Conservation (phyloP, 1,284 basidiomycete species). For the Microbotryum silenes-acaulis region DNA sequence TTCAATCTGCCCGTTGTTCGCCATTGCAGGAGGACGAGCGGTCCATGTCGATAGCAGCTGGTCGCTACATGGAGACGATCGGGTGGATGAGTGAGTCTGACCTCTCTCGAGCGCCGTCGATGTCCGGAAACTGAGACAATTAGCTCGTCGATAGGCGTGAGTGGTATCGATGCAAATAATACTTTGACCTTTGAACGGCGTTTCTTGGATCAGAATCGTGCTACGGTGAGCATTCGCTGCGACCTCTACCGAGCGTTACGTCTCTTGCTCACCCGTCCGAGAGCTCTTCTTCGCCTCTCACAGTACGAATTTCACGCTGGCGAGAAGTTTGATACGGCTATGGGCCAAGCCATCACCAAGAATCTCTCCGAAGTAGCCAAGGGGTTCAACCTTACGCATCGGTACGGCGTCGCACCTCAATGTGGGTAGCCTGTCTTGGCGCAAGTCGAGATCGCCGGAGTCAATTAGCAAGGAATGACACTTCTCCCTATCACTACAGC, state of each 20-base stretch:
- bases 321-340: slow-evolving; percentile 26
- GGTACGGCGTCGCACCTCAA: slow-evolving; percentile 31
- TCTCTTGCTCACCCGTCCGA: not conserved
- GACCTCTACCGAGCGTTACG: no score
- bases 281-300: not conserved
- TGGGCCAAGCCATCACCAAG: slow-evolving; percentile 20
- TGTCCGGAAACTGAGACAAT: not conserved
- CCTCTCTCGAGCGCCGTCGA: not conserved
- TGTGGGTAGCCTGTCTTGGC: slow-evolving; percentile 1
- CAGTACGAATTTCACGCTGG: slow-evolving; percentile 32
- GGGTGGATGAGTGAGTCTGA: slow-evolving; percentile 33
- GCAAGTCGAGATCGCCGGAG: not conserved
- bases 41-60: slow-evolving; percentile 36
- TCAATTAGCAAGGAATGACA: not conserved
- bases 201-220: slow-evolving; percentile 38
- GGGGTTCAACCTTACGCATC: slow-evolving; percentile 32
- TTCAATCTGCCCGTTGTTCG: slow-evolving; percentile 33
- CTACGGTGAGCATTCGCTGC: slow-evolving; percentile 8
- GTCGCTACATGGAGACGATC: slow-evolving; percentile 39
- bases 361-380: slow-evolving; percentile 17
- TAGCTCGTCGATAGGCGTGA: slow-evolving; percentile 19
- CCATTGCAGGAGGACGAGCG: slow-evolving; percentile 30
- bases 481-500: slow-evolving; percentile 5
- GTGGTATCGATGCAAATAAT: slow-evolving; percentile 9
- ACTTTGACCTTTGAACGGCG: slow-evolving; percentile 28